Conservation (phyloP, 345 rosid genomes). For the Pugionium dolabratum region DNA sequence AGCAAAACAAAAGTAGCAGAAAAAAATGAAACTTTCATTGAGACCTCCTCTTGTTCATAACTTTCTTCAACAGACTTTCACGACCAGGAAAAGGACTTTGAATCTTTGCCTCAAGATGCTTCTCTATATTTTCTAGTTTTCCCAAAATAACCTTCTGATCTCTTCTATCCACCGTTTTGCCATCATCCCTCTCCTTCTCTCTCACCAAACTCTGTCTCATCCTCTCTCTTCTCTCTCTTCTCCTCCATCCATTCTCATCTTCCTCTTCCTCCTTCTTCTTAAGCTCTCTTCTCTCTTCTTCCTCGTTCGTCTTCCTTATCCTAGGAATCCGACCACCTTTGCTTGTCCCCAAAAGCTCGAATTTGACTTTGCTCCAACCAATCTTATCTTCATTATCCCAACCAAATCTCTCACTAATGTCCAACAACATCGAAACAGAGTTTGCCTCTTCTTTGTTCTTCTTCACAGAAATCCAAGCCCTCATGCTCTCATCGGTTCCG, state of each 20-base stretch:
- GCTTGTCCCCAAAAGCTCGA: conserved; percentile 74
- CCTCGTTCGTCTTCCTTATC: conserved; percentile 12
- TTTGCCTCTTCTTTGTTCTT: conserved; percentile 24
- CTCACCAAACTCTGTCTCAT: conserved; percentile 33
- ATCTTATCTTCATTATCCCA: conserved; percentile 75
- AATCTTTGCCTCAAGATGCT: conserved; percentile 38
- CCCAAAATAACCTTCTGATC: conserved; percentile 39
- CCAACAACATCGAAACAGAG: conserved; percentile 60
- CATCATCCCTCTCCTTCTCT: conserved; percentile 26
- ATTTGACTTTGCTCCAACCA: conserved; percentile 69
- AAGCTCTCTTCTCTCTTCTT: conserved; percentile 1
- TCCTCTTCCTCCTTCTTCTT: conserved; percentile 31
- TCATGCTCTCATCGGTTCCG: conserved; percentile 44
- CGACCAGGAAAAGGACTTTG: conserved; percentile 73
- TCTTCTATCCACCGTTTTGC: conserved; percentile 31
- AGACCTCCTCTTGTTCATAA: conserved; percentile 34
- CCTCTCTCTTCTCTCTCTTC: conserved; percentile 46
- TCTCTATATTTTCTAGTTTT: conserved; percentile 26
- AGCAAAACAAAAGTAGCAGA: no score
- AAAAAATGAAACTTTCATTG: conserved; percentile 1
- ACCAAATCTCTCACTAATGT: conserved; percentile 76
- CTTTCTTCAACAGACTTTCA: conserved; percentile 54
- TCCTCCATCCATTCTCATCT: conserved; percentile 32
- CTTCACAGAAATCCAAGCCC: conserved; percentile 1
- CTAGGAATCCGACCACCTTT: conserved; percentile 79